Conservation (phyloP, 257 asterid species). For the Avicennia marina region DNA sequence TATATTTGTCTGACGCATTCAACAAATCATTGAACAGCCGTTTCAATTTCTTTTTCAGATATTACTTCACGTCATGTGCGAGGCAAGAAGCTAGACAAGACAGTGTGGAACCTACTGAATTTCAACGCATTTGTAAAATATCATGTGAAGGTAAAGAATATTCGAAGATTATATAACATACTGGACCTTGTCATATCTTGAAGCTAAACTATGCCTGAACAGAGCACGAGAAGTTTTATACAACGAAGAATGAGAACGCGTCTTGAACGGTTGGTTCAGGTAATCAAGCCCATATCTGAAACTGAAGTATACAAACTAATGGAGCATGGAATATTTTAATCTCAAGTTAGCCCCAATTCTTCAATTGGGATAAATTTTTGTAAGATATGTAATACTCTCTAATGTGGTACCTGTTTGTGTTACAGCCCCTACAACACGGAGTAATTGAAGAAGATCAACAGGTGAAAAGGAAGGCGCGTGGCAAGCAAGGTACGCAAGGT, state of each 20-base stretch:
- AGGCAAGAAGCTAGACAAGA: slow-evolving; percentile 80
- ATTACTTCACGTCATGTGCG: slow-evolving; percentile 59
- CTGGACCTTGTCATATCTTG: slow-evolving; percentile 1
- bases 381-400: background rate
- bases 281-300: slow-evolving; percentile 20
- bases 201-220: slow-evolving; percentile 29
- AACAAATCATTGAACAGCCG: background rate
- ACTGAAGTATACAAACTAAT: background rate
- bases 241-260: slow-evolving; percentile 83
- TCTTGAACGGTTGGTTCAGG: slow-evolving; percentile 66
- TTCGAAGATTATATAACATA: slow-evolving; percentile 1
- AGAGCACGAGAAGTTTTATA: slow-evolving; percentile 77
- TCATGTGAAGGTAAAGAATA: slow-evolving; percentile 71
- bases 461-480: slow-evolving; percentile 24
- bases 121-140: slow-evolving; percentile 66
- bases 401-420: slow-evolving; percentile 14
- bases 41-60: slow-evolving; percentile 37
- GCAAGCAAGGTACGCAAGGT: slow-evolving; percentile 25
- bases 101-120: slow-evolving; percentile 86
- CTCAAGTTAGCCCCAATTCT: background rate
- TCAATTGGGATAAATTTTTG: background rate
- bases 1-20: background rate
- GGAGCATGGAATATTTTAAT: background rate
- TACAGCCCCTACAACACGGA: slow-evolving; percentile 47
- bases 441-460: slow-evolving; percentile 39